Evolutionary conservation across 768 basidiomycete genomes (phyloP), one percentile per base, ranked within the genome.

Genomic region (Panaeolus papilionaceus): DNA sequence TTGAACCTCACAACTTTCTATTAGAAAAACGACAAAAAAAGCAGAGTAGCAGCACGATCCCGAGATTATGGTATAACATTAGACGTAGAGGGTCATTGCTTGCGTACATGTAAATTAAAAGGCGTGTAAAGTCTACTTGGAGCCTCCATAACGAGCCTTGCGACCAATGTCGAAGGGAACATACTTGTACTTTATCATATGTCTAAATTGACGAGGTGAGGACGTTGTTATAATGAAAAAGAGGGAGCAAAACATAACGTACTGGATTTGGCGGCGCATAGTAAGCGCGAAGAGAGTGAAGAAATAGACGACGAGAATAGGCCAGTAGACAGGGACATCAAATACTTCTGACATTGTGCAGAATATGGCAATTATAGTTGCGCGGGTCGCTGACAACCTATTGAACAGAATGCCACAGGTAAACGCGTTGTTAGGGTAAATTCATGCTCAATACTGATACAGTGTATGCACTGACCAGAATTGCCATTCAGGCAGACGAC

Each of bases 171-270:
- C 97, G 79, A 96, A 98, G 26, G 96, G 96, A 68, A 96, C 84
- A 80, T 96, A 98, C 78, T 95, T 95, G 84, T 98, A 99, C 79
- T 98, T 98, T 83, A 98, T 92, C 97, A 99, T 99, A 79, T 99
- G 97, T 74, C 95, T 96, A 74, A 18, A n/a, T 61, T 26, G 37
- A 39, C 40, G 33, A 33, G 5, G 62, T 37, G 20, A 67, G 69
- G 64, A 62, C 40, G 54, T 23, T n/a, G 69, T 18, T 18, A 47
- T 37, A 58, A 47, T 38, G 47, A 64, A 20, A 20, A 61, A 66
- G 64, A 61, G 39, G 1, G 20, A 66, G 63, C 39, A 61, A 16
- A 38, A 49, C 38, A 18, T 62, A 2, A 86, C 95, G 74, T 77
- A 97, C 95, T 95, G 94, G 71, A 98, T 96, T 80, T 98, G 96